A percentile compares a stretch with the other conserved stretches of the same genome.
phyloP scores from a whole-genome alignment of 179 eudicot species.

The Amaranthus tricolor region DNA sequence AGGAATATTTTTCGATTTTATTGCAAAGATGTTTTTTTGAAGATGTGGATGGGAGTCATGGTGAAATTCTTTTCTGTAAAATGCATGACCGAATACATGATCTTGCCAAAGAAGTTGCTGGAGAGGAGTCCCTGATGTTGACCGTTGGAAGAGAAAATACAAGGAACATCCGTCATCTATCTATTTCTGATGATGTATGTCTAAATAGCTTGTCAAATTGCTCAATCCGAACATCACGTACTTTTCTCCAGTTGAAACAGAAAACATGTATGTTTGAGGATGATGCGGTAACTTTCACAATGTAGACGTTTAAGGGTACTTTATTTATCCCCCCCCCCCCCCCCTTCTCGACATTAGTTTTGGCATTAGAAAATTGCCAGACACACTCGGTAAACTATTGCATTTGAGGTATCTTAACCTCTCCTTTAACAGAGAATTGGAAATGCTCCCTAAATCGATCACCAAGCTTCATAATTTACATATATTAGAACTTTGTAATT shows the following conservation, averaged over 20 bases:
- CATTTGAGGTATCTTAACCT: conserved; percentile 7
- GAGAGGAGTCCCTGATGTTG: not conserved
- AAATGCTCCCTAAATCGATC: not conserved
- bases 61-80: conserved; percentile 4
- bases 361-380: not conserved
- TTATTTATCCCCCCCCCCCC: not conserved
- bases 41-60: not conserved
- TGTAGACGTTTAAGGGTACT: conserved; percentile 6
- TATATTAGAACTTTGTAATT: not conserved
- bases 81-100: conserved; percentile 16
- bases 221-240: not conserved
- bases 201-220: not conserved
- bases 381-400: not conserved
- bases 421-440: not conserved
- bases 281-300: not conserved
- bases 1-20: conserved; percentile 10
- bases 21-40: conserved; percentile 7
- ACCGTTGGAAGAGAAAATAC: not conserved
- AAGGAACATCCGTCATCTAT: not conserved
- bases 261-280: not conserved
- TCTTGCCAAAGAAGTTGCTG: conserved; percentile 5
- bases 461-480: conserved; percentile 9
- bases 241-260: not conserved
- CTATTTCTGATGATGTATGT: too few relatives aligned
- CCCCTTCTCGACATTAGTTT: too few relatives aligned